A percentile compares a stretch with the other conserved stretches of the same genome.
Conservation (phyloP, 495 filamentous ascomycete species). For the Lophium mytilinum region DNA sequence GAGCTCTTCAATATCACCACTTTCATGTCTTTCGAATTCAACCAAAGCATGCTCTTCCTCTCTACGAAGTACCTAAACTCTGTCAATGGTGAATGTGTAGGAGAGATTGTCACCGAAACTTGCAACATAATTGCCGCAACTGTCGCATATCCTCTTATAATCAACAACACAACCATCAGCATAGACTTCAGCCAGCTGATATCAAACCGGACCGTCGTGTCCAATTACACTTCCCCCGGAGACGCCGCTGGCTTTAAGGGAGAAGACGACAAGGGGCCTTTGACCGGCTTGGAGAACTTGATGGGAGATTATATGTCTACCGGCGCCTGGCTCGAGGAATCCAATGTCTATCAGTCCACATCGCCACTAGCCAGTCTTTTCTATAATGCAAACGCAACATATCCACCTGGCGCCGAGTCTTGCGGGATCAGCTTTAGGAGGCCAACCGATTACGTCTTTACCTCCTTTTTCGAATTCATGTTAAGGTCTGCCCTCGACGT, state of each 20-base stretch:
- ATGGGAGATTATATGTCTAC: not conserved
- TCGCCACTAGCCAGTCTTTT: not conserved
- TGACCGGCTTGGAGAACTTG: not conserved
- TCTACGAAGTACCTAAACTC: constrained; percentile 6
- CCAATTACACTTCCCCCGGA: constrained; percentile 10
- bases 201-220: not conserved
- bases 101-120: constrained; percentile 10
- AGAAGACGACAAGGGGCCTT: not conserved
- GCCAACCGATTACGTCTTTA: constrained; percentile 1
- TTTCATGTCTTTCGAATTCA: constrained; percentile 4
- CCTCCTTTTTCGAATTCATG: constrained; percentile 4
- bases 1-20: constrained; percentile 11
- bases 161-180: constrained; percentile 6
- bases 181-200: not conserved
- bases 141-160: constrained; percentile 8
- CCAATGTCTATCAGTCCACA: not conserved
- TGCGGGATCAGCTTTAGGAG: not conserved
- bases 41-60: constrained; percentile 5
- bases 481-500: constrained; percentile 7
- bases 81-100: constrained; percentile 5
- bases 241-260: not conserved
- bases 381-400: not conserved
- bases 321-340: not conserved
- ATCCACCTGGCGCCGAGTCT: not conserved
- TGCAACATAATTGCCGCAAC: constrained; percentile 20